phyloP scores from a whole-genome alignment of 2,329 filamentous ascomycete genomes.

The Penicillium sp. region DNA sequence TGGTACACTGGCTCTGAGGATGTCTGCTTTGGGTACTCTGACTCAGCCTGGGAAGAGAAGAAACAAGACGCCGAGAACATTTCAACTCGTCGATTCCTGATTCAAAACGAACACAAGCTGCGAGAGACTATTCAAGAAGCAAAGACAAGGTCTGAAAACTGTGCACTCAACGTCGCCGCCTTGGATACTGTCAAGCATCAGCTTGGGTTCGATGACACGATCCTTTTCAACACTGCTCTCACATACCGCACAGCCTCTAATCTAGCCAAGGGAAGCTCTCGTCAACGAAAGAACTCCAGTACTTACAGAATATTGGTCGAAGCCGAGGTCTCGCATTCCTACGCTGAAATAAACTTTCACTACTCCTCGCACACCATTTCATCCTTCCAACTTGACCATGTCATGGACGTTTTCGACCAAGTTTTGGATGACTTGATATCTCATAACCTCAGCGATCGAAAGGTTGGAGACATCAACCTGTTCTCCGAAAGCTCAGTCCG shows the following conservation, averaged over 20 bases:
- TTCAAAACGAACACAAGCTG: conserved; percentile 28
- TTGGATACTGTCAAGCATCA: conserved; percentile 28
- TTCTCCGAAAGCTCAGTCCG: conserved; percentile 32
- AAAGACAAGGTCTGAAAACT: conserved; percentile 21
- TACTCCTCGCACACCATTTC: conserved; percentile 54
- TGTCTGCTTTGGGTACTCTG: conserved; percentile 47
- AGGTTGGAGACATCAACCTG: conserved; percentile 32
- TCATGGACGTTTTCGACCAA: conserved; percentile 37
- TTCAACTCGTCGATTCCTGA: conserved; percentile 25
- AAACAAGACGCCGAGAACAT: conserved; percentile 24
- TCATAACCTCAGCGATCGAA: conserved; percentile 5
- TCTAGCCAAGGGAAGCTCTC: conserved; percentile 6
- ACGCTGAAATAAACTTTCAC: conserved; percentile 53
- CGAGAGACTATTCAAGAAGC: conserved; percentile 22
- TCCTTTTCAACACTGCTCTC: conserved; percentile 35
- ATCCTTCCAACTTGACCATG: conserved; percentile 27
- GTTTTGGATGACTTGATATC: conserved; percentile 31
- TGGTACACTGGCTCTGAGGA: conserved; percentile 47
- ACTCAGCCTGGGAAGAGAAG: conserved; percentile 39
- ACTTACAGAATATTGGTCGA: conserved; percentile 31
- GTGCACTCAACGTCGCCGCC: conserved; percentile 21
- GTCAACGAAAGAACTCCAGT: conserved; percentile 9
- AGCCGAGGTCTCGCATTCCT: conserved; percentile 26
- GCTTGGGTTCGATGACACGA: conserved; percentile 24
- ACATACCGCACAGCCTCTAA: conserved; percentile 18